Base-by-base conservation (phyloP, 176 grass and related monocot genomes). In the Thalia dealbata region DNA sequence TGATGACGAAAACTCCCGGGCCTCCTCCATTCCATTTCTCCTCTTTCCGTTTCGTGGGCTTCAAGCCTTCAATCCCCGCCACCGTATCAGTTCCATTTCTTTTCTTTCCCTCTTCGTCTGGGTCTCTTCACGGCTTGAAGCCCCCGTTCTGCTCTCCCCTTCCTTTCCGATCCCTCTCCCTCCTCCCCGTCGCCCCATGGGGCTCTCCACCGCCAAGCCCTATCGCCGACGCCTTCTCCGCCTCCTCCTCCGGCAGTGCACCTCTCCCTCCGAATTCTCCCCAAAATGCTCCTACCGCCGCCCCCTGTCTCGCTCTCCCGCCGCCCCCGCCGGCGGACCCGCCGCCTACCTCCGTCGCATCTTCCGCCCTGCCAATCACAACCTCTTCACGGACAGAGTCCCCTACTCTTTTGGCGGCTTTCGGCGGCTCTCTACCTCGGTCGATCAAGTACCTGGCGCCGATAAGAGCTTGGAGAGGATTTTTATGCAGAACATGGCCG, bases 251-350 rank as follows among this genome's bases (percentile, higher is more conserved):
- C 46, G 69, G 46, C 38, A 30, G 67, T 58, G 71, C 0, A 62
- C 56, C 3, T 25, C n/a, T 46, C n/a, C 73, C 22, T 3, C 38
- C 35, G 73, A 26, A 26, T 42, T 45, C 38, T 61, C 56, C 35
- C 73, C 73, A 3, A 75, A 61, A 75, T 44, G 73, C 23, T 14
- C 66, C 64, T 66, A 43, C 7, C 13, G 72, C 70, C 80, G 73
- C 43, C 11, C 46, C 35, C 50, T 61, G 72, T 78, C 78, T 51
- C 46, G 71, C 15, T 32, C n/a, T 18, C 28, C 67, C 29, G 79
- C 84, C 82, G 76, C 67, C 29, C 76, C 84, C 82, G 76, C 81
- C 46, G 79, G 80, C 24, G 82, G 78, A 67, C 59, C 84, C 73
- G 67, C 84, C 70, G 67, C 23, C 52, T 66, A 79, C 4, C 84